Evolutionary conservation across 2,329 filamentous ascomycete genomes (phyloP), one percentile per base, ranked within the genome.

Genomic region (Colletotrichum sidae): DNA sequence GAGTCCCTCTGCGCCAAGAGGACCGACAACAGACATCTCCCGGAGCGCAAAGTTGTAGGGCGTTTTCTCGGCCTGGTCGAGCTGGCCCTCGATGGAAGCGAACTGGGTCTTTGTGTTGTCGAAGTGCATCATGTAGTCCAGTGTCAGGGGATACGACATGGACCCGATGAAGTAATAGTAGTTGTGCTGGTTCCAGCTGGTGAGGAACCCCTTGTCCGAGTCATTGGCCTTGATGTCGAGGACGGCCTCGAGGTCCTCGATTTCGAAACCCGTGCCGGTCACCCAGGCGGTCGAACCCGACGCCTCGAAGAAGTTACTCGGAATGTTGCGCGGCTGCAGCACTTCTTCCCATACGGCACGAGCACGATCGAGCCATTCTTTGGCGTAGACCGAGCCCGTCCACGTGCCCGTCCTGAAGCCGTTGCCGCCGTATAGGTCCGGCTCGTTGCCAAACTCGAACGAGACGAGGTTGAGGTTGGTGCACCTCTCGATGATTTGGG

Each of bases 101-200:
- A 65, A 65, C 37, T 65, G 62, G 8, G 34, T 38, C 33, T 65
- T 62, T 34, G 62, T 65, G 45, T 60, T 65, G 35, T 56, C 58
- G 6, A 65, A 65, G 6, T 60, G 62, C 58, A 65, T 51, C 62
- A 65, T 65, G 52, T 65, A 62, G 15, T 65, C 58, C 57, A 65
- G 37, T 3, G 62, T 65, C 46, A 65, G n/a, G 1, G 62, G 62
- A 42, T 62, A 65, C 8, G 62, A 47, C 38, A 65, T 55, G 10
- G 62, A 62, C 2, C 51, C 58, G 37, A 65, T 52, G 17, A 65
- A 65, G 39, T 62, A 65, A 37, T 56, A 65, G 52, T 65, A 65
- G 62, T 65, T 65, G 11, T 65, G 62, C 42, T 65, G 62, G 37
- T 65, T 65, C 62, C 62, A 65, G 10, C 52, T 56, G 13, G 57